These are phyloP conservation scores for Populus davidiana DNA, from an alignment of 345 rosid genomes.

Conservation along the genomic window DNA sequence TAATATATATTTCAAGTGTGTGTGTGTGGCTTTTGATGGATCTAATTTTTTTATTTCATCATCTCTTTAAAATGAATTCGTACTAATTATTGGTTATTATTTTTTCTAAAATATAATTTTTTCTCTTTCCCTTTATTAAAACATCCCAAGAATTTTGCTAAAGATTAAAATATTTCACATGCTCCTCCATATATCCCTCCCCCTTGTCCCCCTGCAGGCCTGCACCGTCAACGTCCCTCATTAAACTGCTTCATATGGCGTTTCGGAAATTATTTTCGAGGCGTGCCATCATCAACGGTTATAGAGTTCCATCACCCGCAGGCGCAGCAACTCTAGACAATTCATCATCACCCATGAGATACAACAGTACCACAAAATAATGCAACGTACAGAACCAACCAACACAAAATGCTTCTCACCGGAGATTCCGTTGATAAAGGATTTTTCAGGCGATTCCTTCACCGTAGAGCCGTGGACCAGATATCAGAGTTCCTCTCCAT, in stretches of 20 bases:
- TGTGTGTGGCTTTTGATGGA: too few species aligned
- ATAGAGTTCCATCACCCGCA: constrained; percentile 23
- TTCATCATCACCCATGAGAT: background rate
- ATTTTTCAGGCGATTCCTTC: constrained; percentile 44
- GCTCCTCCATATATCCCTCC: constrained; percentile 29
- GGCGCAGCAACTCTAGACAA: constrained; percentile 12
- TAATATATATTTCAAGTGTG: too few species aligned
- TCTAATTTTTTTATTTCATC: too few species aligned
- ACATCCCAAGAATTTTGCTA: background rate
- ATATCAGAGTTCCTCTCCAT: constrained; percentile 40
- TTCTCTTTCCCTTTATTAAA: background rate
- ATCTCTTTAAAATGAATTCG: too few species aligned
- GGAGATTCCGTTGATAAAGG: constrained; percentile 28
- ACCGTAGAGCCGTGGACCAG: constrained; percentile 29
- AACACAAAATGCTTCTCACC: constrained; percentile 44
- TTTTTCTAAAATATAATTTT: too few species aligned
- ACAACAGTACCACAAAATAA: background rate
- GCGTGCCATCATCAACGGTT: constrained; percentile 29
- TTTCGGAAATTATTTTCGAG: constrained; percentile 41
- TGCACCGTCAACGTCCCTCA: background rate
- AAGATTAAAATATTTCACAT: constrained; percentile 1
- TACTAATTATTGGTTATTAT: too few species aligned
- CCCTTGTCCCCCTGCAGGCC: background rate
- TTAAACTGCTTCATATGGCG: constrained; percentile 39
- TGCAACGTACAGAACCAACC: constrained; percentile 16